A percentile compares a stretch with the other conserved stretches of the same genome.
Evolutionary conservation across 208 protist genomes (phyloP).

Genomic region (Wallacemonas sp.): DNA sequence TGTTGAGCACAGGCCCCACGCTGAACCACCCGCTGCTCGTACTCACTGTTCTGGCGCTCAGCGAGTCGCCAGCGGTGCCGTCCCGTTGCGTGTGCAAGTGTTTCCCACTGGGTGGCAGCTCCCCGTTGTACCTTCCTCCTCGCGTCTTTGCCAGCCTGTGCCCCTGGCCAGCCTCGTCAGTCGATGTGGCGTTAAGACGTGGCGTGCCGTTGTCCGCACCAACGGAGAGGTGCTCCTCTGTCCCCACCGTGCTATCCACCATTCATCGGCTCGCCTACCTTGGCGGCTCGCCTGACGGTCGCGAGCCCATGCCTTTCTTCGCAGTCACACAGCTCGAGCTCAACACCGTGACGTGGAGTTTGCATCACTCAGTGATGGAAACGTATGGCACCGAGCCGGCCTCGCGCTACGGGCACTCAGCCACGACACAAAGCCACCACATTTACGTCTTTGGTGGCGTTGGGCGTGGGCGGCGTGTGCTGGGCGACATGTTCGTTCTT

Average conservation of each 20-base stretch:
- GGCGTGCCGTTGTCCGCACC: background rate
- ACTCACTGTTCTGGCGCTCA: background rate
- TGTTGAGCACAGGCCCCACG: background rate
- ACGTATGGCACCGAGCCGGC: constrained; percentile 68
- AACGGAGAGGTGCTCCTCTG: background rate
- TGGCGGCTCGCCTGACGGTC: constrained; percentile 62
- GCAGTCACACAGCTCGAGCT: constrained; percentile 41
- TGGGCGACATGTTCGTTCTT: constrained; percentile 67
- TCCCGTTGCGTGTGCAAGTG: constrained; percentile 34
- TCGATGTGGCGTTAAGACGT: background rate
- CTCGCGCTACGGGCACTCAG: constrained; percentile 66
- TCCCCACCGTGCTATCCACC: background rate
- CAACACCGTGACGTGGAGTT: constrained; percentile 18
- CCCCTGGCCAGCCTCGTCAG: constrained; percentile 27
- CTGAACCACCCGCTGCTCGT: constrained; percentile 1
- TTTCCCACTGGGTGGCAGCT: constrained; percentile 30
- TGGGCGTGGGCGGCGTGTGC: constrained; percentile 24
- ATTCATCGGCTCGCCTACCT: constrained; percentile 50
- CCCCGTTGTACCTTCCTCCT: constrained; percentile 22
- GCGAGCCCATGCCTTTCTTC: constrained; percentile 46
- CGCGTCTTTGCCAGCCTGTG: constrained; percentile 65
- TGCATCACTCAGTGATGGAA: constrained; percentile 17
- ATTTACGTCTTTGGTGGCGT: constrained; percentile 70
- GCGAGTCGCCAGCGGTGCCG: background rate
- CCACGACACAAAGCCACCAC: constrained; percentile 23